A percentile compares a stretch with the other conserved stretches of the same genome.
phyloP scores from a whole-genome alignment of 805 yeast species.

The Saturnispora zaruensis region DNA sequence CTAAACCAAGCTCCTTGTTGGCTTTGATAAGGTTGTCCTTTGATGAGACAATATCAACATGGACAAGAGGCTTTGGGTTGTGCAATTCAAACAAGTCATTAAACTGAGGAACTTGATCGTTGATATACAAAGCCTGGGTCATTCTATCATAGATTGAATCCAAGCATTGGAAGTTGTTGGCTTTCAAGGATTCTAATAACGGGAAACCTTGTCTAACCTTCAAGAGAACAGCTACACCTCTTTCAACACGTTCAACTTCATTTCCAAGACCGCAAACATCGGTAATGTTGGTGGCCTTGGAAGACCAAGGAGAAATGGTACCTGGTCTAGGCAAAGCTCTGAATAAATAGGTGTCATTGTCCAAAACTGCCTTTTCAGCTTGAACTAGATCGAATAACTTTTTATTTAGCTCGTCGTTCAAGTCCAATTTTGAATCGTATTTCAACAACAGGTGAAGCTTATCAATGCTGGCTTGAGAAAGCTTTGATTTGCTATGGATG shows the following conservation, averaged over 20 bases:
- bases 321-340: slow-evolving; percentile 88
- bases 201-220: slow-evolving; percentile 67
- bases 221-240: slow-evolving; percentile 75
- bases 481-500: slow-evolving; percentile 44
- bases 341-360: slow-evolving; percentile 45
- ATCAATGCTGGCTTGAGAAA: slow-evolving; percentile 34
- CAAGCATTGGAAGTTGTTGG: slow-evolving; percentile 45
- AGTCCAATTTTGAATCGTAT: slow-evolving; percentile 64
- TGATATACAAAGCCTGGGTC: slow-evolving; percentile 69
- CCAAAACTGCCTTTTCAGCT: slow-evolving; percentile 21
- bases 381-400: slow-evolving; percentile 21
- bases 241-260: slow-evolving; percentile 74
- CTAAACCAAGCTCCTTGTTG: slow-evolving; percentile 79
- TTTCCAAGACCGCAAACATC: slow-evolving; percentile 75
- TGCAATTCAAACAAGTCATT: slow-evolving; percentile 72
- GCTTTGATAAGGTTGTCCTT: slow-evolving; percentile 61
- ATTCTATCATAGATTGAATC: slow-evolving; percentile 82
- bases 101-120: slow-evolving; percentile 50
- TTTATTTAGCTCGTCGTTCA: slow-evolving; percentile 30
- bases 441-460: slow-evolving; percentile 56
- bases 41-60: slow-evolving; percentile 52
- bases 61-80: slow-evolving; percentile 72
- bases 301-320: slow-evolving; percentile 98
- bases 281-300: slow-evolving; percentile 93
- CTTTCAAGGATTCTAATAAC: slow-evolving; percentile 43